Conservation (phyloP, 192 early-diverging fungal genomes). For the Backusella parvicylindrica region DNA sequence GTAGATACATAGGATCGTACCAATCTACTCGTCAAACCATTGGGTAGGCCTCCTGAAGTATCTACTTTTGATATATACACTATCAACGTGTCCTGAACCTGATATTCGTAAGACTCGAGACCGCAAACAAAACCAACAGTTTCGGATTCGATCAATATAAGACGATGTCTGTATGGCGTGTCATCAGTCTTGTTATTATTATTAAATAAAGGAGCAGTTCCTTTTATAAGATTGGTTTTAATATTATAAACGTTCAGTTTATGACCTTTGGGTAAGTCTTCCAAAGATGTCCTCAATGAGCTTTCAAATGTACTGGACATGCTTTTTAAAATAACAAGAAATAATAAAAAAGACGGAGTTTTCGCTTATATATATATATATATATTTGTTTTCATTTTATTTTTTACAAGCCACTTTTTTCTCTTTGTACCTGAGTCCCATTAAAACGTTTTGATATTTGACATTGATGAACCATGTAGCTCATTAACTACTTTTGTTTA, state of each 20-base stretch:
- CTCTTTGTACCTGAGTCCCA: background rate
- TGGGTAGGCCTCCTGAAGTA: constrained; percentile 32
- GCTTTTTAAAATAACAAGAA: background rate
- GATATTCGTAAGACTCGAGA: constrained; percentile 22
- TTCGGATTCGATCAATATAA: constrained; percentile 5
- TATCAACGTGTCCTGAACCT: background rate
- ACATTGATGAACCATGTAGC: too few species aligned
- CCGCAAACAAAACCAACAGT: constrained; percentile 19
- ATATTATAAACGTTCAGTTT: background rate
- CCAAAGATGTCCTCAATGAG: background rate
- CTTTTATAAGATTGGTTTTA: background rate
- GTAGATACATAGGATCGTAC: constrained; percentile 38
- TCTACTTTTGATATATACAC: constrained; percentile 48
- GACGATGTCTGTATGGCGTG: background rate
- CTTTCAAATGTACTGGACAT: background rate
- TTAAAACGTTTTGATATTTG: too few species aligned
- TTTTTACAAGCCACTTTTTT: background rate
- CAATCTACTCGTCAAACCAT: constrained; percentile 21
- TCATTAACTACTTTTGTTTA: too few species aligned
- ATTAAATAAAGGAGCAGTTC: background rate
- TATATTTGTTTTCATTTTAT: background rate
- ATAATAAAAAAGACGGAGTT: background rate
- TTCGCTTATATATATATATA: too few species aligned
- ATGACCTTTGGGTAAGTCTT: background rate
- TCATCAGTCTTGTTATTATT: background rate